A percentile compares a stretch with the other conserved stretches of the same genome.
These are phyloP conservation scores for Fusarium sp. DNA, from an alignment of 2,329 filamentous ascomycete genomes.

Conservation along the genomic window DNA sequence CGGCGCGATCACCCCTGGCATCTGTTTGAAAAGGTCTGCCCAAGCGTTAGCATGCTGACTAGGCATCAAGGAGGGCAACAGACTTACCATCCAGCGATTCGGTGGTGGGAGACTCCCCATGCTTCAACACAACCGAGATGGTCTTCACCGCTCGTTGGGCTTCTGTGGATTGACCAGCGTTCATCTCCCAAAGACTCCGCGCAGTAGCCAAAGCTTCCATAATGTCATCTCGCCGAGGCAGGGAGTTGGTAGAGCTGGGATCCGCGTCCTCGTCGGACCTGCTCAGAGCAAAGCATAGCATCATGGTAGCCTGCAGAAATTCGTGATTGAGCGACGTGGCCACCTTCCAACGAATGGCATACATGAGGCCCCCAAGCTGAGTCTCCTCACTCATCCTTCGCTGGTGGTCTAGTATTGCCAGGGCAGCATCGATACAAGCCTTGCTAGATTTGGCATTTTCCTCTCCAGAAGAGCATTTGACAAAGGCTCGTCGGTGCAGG, in stretches of 20 bases:
- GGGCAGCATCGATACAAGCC: conserved; percentile 18
- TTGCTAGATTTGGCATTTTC: not conserved
- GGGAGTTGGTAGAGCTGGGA: not conserved
- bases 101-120: not conserved
- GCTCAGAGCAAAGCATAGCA: conserved; percentile 32
- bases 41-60: not conserved
- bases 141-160: conserved; percentile 8
- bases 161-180: conserved; percentile 1
- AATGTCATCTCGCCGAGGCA: conserved; percentile 1
- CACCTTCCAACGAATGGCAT: conserved; percentile 35
- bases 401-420: conserved; percentile 30
- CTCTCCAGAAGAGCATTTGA: not conserved
- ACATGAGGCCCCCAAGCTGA: conserved; percentile 31
- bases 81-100: not conserved
- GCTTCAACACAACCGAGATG: conserved; percentile 10
- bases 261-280: not conserved
- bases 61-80: not conserved
- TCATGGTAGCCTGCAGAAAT: conserved; percentile 33
- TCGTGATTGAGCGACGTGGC: conserved; percentile 27
- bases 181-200: conserved; percentile 1
- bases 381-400: conserved; percentile 29
- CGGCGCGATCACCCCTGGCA: not conserved
- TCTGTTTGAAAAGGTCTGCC: not conserved
- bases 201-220: conserved; percentile 1
- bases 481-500: conserved; percentile 9